These are phyloP conservation scores for Nemania sp. DNA, from an alignment of 2,329 filamentous ascomycete genomes.

Conservation along the genomic window DNA sequence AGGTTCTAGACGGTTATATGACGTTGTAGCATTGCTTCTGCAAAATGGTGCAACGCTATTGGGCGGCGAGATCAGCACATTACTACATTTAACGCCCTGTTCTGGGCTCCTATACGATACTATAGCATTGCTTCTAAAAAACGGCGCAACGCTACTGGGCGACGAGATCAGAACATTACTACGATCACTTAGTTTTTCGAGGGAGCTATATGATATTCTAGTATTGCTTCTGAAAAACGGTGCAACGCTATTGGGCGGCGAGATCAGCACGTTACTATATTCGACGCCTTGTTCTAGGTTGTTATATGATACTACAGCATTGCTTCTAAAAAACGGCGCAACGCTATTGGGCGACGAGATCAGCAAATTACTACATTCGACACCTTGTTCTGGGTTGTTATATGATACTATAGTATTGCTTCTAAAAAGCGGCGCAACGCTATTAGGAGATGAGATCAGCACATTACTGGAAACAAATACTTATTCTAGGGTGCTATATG, in stretches of 20 bases:
- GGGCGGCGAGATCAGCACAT: too few relatives aligned
- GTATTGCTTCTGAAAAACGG: not conserved
- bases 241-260: not conserved
- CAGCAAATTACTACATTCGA: too few relatives aligned
- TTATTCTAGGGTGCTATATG: not conserved
- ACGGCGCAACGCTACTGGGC: not conserved
- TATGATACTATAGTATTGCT: too few relatives aligned
- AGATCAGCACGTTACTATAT: too few relatives aligned
- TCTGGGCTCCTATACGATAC: not conserved
- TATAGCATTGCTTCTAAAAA: not conserved
- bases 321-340: conserved; percentile 2
- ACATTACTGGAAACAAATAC: too few relatives aligned
- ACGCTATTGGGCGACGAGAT: not conserved
- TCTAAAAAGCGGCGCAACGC: not conserved
- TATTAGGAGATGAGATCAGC: not conserved
- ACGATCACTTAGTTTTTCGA: not conserved
- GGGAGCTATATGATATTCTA: not conserved
- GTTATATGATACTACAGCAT: not conserved
- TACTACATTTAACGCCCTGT: too few relatives aligned
- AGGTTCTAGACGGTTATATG: not conserved
- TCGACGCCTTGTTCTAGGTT: not conserved
- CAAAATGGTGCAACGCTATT: not conserved
- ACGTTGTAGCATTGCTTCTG: not conserved
- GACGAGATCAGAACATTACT: too few relatives aligned
- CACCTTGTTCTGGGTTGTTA: too few relatives aligned